Evolutionary conservation across 768 basidiomycete genomes (phyloP).

Genomic region (Xanthoconium stramineum): DNA sequence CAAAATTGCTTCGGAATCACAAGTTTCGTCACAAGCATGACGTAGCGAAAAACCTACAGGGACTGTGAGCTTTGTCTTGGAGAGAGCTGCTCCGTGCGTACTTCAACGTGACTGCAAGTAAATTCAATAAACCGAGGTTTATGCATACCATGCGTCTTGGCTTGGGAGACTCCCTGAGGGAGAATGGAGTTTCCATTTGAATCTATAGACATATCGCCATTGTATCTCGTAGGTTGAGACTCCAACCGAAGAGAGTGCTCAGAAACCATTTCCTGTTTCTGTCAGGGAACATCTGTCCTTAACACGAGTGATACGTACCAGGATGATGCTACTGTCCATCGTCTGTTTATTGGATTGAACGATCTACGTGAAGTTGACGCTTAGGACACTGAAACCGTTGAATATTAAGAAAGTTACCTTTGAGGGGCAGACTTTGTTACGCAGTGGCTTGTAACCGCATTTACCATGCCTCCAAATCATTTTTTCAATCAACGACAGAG

Average conservation of each 20-base stretch:
- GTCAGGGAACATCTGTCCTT: slow-evolving; percentile 1
- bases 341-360: slow-evolving; percentile 35
- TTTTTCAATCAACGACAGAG: slow-evolving; percentile 53
- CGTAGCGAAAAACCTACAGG: slow-evolving; percentile 67
- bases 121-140: slow-evolving; percentile 85
- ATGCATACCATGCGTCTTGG: slow-evolving; percentile 38
- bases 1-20: slow-evolving; percentile 78
- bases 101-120: slow-evolving; percentile 62
- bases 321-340: slow-evolving; percentile 60
- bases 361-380: slow-evolving; percentile 32
- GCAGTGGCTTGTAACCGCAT: slow-evolving; percentile 65
- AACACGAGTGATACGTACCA: slow-evolving; percentile 39
- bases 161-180: slow-evolving; percentile 46
- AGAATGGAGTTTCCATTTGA: slow-evolving; percentile 47
- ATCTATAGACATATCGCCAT: slow-evolving; percentile 47
- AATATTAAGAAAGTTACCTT: slow-evolving; percentile 45
- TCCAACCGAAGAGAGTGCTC: slow-evolving; percentile 55
- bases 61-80: background rate
- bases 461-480: slow-evolving; percentile 65
- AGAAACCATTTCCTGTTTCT: slow-evolving; percentile 67
- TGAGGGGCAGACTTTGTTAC: slow-evolving; percentile 68
- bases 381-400: background rate
- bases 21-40: slow-evolving; percentile 54
- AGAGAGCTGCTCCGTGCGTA: slow-evolving; percentile 25
- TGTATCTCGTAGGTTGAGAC: slow-evolving; percentile 46